These are phyloP conservation scores for Aspergillus novoparasiticus DNA, from an alignment of 2,329 filamentous ascomycete genomes.

Conservation along the genomic window DNA sequence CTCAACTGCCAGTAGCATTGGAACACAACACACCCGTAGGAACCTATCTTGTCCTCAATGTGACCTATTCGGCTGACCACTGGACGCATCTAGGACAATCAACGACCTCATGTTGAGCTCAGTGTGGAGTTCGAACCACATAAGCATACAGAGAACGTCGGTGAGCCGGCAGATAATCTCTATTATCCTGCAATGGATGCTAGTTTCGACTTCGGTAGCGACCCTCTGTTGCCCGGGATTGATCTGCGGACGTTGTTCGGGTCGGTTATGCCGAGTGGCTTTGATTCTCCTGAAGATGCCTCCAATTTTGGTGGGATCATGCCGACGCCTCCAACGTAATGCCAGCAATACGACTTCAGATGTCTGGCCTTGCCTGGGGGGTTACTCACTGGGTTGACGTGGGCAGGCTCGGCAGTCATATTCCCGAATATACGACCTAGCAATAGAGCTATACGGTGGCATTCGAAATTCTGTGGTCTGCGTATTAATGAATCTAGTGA, in stretches of 20 bases:
- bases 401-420: too few species aligned
- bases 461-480: background rate
- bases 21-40: background rate
- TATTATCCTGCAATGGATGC: background rate
- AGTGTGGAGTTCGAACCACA: background rate
- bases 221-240: conserved; percentile 1
- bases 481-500: background rate
- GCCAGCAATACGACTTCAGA: too few species aligned
- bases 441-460: background rate
- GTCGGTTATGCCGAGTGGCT: background rate
- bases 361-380: too few species aligned
- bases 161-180: background rate
- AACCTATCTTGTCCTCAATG: background rate
- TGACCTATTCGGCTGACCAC: background rate
- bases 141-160: background rate
- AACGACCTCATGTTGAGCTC: background rate
- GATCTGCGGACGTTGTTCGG: conserved; percentile 7
- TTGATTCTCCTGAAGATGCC: background rate
- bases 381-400: too few species aligned
- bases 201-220: background rate
- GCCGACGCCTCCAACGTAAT: background rate
- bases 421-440: too few species aligned
- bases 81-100: background rate
- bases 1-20: background rate
- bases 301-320: background rate